A percentile compares a stretch with the other conserved stretches of the same genome.
Evolutionary conservation across 768 basidiomycete genomes (phyloP).

Genomic region (Lactarius trivialis): DNA sequence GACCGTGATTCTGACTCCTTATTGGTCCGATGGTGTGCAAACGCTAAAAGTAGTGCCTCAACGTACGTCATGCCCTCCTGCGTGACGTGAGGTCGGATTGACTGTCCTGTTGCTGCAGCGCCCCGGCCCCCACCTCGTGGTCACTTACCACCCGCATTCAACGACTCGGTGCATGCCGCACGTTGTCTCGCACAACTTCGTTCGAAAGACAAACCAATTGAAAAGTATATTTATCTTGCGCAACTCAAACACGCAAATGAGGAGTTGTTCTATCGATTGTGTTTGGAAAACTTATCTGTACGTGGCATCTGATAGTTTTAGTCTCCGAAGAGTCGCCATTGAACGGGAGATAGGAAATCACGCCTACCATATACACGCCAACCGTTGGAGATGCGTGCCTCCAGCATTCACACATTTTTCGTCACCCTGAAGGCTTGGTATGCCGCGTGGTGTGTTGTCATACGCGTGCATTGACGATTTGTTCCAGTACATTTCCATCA

Average conservation of each 20-base stretch:
- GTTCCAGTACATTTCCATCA: conserved; percentile 66
- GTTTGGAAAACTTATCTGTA: conserved; percentile 63
- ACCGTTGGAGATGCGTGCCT: conserved; percentile 89
- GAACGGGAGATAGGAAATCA: conserved; percentile 38
- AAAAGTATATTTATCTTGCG: conserved; percentile 82
- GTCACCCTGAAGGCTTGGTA: conserved; percentile 68
- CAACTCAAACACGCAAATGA: conserved; percentile 68
- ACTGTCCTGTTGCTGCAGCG: background rate
- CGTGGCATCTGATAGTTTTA: conserved; percentile 24
- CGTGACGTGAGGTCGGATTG: background rate
- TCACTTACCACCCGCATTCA: conserved; percentile 52
- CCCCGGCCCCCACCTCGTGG: conserved; percentile 42
- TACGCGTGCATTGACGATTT: background rate
- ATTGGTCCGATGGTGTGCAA: conserved; percentile 63
- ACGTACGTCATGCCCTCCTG: conserved; percentile 35
- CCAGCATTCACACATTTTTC: conserved; percentile 73
- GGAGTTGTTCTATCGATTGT: conserved; percentile 71
- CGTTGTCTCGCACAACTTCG: conserved; percentile 67
- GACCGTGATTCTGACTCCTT: conserved; percentile 53
- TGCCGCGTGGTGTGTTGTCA: background rate
- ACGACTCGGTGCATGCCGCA: conserved; percentile 43
- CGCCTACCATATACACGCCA: conserved; percentile 86
- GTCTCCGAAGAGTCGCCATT: background rate
- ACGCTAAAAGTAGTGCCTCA: conserved; percentile 56
- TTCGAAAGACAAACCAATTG: conserved; percentile 65